A percentile compares a stretch with the other conserved stretches of the same genome.
Evolutionary conservation across 2,329 filamentous ascomycete species (phyloP).

Genomic region (Pseudogymnoascus sp.): DNA sequence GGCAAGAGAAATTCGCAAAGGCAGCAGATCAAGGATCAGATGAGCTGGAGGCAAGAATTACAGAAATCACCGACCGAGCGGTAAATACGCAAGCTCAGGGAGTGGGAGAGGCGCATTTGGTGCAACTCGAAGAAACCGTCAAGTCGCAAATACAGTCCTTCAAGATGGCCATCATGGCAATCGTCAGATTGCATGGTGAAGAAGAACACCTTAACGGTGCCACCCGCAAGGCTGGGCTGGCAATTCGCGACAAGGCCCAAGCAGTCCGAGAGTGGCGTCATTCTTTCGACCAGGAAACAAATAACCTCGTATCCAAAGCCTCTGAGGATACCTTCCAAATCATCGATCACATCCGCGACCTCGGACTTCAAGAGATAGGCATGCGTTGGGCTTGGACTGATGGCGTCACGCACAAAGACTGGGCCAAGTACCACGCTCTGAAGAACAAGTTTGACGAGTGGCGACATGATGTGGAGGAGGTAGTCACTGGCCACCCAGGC

Average conservation of each 20-base stretch:
- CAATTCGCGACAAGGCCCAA: conserved; percentile 57
- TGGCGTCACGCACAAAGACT: conserved; percentile 92
- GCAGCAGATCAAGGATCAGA: conserved; percentile 78
- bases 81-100: conserved; percentile 56
- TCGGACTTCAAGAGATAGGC: conserved; percentile 65
- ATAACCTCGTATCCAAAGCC: conserved; percentile 48
- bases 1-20: conserved; percentile 81
- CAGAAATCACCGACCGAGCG: conserved; percentile 64
- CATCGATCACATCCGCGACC: conserved; percentile 58
- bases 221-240: conserved; percentile 50
- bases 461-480: conserved; percentile 70
- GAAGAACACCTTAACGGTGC: conserved; percentile 44
- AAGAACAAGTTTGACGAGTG: conserved; percentile 77
- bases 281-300: conserved; percentile 49
- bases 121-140: conserved; percentile 60
- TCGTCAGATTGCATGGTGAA: conserved; percentile 52
- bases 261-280: conserved; percentile 55
- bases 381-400: conserved; percentile 90
- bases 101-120: conserved; percentile 58
- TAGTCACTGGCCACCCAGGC: conserved; percentile 66
- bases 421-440: conserved; percentile 87
- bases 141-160: conserved; percentile 55
- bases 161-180: conserved; percentile 56
- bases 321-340: conserved; percentile 58
- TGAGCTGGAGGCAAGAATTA: conserved; percentile 53